Conservation (phyloP, 106 monocot species). For the Chionographis japonica region DNA sequence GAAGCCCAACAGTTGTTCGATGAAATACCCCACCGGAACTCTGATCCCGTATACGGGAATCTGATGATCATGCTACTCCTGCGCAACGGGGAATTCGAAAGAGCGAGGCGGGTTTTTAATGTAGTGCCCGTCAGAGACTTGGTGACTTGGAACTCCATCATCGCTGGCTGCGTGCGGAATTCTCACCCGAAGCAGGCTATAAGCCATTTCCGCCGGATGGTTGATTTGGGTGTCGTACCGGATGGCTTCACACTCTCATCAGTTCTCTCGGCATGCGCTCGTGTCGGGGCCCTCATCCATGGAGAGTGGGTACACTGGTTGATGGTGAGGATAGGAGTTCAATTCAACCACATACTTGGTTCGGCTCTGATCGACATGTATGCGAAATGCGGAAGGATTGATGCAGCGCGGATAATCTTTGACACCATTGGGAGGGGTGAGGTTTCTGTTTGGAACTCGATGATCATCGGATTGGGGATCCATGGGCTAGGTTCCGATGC, state of each 20-base stretch:
- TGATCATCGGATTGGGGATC: slow-evolving; percentile 48
- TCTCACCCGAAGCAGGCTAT: slow-evolving; percentile 24
- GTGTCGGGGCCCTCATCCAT: slow-evolving; percentile 21
- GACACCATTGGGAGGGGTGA: not conserved
- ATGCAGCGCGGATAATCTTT: slow-evolving; percentile 25
- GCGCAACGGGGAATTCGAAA: slow-evolving; percentile 19
- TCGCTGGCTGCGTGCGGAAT: slow-evolving; percentile 21
- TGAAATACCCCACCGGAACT: slow-evolving; percentile 1
- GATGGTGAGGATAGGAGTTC: slow-evolving; percentile 19
- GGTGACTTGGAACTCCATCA: slow-evolving; percentile 58
- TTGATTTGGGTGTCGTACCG: slow-evolving; percentile 20
- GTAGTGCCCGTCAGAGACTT: slow-evolving; percentile 33
- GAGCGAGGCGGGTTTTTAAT: slow-evolving; percentile 20
- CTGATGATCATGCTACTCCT: slow-evolving; percentile 29
- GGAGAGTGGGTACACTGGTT: slow-evolving; percentile 33
- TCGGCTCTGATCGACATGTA: slow-evolving; percentile 61
- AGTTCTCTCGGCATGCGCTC: slow-evolving; percentile 41
- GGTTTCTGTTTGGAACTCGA: slow-evolving; percentile 53
- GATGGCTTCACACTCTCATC: slow-evolving; percentile 44
- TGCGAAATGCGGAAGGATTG: slow-evolving; percentile 46
- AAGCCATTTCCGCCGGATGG: slow-evolving; percentile 23
- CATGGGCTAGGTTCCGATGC: slow-evolving; percentile 33
- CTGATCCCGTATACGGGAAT: slow-evolving; percentile 31
- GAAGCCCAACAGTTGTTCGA: slow-evolving; percentile 33
- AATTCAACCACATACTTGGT: slow-evolving; percentile 29